A percentile compares a stretch with the other conserved stretches of the same genome.
Evolutionary conservation across 139 green algal species (phyloP).

Genomic region (Closterium sp.): DNA sequence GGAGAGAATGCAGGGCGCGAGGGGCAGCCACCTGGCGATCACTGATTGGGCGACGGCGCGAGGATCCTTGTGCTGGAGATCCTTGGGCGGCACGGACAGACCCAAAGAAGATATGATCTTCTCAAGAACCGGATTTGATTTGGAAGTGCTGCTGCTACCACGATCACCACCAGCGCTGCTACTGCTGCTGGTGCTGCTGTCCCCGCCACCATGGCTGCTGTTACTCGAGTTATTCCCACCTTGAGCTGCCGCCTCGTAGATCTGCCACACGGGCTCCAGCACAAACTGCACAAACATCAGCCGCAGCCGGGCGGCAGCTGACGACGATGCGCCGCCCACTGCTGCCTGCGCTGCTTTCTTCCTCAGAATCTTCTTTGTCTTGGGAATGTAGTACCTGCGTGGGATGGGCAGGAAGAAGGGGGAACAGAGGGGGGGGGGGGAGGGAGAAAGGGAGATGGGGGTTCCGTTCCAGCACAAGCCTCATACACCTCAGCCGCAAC

Average conservation of each 20-base stretch:
- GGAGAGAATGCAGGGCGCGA: constrained; percentile 69
- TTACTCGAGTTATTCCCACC: too few relatives aligned
- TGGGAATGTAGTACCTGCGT: constrained; percentile 66
- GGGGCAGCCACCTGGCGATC: constrained; percentile 73
- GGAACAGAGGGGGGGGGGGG: background rate
- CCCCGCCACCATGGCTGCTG: background rate
- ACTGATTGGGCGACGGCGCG: constrained; percentile 68
- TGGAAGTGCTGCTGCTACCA: background rate
- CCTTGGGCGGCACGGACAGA: constrained; percentile 51
- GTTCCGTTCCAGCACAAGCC: too few relatives aligned
- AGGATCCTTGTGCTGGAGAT: constrained; percentile 63
- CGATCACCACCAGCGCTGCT: background rate
- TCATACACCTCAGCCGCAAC: too few relatives aligned
- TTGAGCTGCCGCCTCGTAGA: background rate
- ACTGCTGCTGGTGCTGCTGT: background rate
- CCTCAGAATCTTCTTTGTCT: constrained; percentile 82
- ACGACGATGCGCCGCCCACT: background rate
- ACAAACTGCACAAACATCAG: constrained; percentile 93
- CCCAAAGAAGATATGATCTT: constrained; percentile 57
- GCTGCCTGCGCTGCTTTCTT: constrained; percentile 55
- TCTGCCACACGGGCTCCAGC: constrained; percentile 75
- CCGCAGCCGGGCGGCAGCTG: constrained; percentile 57
- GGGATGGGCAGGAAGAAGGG: background rate
- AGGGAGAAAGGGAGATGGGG: too few relatives aligned
- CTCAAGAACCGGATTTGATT: constrained; percentile 60